Base-by-base conservation (phyloP, 768 basidiomycete species). In the Leccinum imitatum region DNA sequence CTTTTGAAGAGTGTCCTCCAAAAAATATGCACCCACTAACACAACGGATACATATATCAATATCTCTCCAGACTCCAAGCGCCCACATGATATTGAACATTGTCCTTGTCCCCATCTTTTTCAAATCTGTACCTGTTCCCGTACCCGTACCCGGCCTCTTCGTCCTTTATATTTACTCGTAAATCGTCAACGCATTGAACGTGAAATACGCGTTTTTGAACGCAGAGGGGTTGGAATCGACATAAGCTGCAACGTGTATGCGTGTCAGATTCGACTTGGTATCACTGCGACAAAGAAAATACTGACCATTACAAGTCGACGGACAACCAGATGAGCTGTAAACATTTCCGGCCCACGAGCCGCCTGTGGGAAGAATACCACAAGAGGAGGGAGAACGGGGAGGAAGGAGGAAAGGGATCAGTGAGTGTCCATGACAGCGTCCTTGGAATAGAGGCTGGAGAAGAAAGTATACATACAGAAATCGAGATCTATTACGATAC, bases 401-500 rank as follows among this genome's bases (percentile, higher is more conserved):
- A 7, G 3, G 23, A 27, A 35, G 15, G 14, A 27, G 23, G 8
- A 5, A 44, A 44, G n/a, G 17, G 3, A 9, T 46, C 3, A 1
- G 19, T 46, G 6, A 54, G 14, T 3, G 6, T n/a, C 7, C 21
- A 15, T 48, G 4, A 0, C 13, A 48, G 2, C 33, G 10, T n/a
- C 17, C 19, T 7, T 8, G 23, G 17, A 17, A 50, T 9, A 6
- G 2, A 35, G 11, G 31, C 9, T 2, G 9, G 11, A 6, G 27
- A 48, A 23, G 23, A 48, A 50, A 21, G 7, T 23, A 13, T 23
- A 60, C 71, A 2, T 33, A 71, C 70, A 73, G 51, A 71, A 73
- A 47, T 68, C 67, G 7, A 71, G 65, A 64, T 90, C 84, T 65
- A 91, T 85, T 59, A 89, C 76, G 58, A 89, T 89, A 59, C 83